These are phyloP conservation scores for Colletotrichum cereale DNA, from an alignment of 2,329 filamentous ascomycete species.

Conservation along the genomic window DNA sequence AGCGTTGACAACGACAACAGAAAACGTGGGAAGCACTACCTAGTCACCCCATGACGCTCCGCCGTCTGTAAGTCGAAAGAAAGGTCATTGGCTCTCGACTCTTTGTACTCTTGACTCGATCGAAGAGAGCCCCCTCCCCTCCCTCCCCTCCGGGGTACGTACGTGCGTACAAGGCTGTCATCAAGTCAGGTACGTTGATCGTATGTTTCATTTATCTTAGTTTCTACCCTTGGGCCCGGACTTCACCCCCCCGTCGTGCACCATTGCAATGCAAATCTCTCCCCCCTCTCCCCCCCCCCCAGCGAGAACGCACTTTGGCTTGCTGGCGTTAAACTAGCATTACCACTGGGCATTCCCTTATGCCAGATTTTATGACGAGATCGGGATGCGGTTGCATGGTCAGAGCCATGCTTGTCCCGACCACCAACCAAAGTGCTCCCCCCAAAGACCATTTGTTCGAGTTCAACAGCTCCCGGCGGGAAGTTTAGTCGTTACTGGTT, in stretches of 20 bases:
- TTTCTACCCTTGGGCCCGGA: background rate
- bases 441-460: conserved; percentile 39
- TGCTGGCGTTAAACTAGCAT: conserved; percentile 1
- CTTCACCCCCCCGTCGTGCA: background rate
- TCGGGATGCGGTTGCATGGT: conserved; percentile 36
- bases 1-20: background rate
- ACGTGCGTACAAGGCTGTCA: background rate
- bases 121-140: background rate
- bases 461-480: conserved; percentile 37
- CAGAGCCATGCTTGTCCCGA: conserved; percentile 39
- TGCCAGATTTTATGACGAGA: conserved; percentile 37
- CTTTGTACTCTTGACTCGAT: background rate
- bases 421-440: conserved; percentile 29
- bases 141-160: too few species aligned
- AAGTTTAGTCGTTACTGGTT: conserved; percentile 28
- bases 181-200: conserved; percentile 6
- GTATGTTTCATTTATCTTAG: conserved; percentile 15
- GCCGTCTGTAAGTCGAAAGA: background rate
- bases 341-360: conserved; percentile 35
- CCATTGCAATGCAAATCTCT: background rate
- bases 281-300: background rate
- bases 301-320: background rate
- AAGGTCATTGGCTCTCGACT: background rate
- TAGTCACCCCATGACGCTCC: background rate
- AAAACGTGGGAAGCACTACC: conserved; percentile 4